A percentile compares a stretch with the other conserved stretches of the same genome.
Conservation (phyloP, 192 early-diverging fungal genomes). For the Mortierella antarctica region DNA sequence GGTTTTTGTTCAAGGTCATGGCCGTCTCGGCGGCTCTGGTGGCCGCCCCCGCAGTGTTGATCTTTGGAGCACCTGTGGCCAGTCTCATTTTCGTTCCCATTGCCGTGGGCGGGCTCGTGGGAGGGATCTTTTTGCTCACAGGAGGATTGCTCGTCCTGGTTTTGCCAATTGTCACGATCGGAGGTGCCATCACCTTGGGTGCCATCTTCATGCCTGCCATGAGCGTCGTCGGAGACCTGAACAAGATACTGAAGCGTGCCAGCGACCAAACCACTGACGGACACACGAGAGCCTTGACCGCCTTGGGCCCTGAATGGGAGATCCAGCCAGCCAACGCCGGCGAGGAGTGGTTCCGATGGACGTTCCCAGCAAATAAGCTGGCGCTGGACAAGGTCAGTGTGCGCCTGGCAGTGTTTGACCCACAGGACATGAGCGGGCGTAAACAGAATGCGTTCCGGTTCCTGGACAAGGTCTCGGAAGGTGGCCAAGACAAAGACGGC, state of each 20-base stretch:
- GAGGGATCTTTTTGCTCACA: slow-evolving; percentile 27
- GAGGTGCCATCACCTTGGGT: slow-evolving; percentile 18
- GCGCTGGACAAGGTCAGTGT: slow-evolving; percentile 26
- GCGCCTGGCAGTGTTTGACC: slow-evolving; percentile 42
- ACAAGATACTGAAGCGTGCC: slow-evolving; percentile 28
- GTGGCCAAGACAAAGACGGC: background rate
- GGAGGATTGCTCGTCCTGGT: slow-evolving; percentile 30
- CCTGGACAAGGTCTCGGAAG: slow-evolving; percentile 1
- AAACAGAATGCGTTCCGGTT: slow-evolving; percentile 8
- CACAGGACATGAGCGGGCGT: slow-evolving; percentile 20
- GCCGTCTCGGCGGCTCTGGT: slow-evolving; percentile 18
- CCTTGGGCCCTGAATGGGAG: slow-evolving; percentile 35
- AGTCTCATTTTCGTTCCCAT: slow-evolving; percentile 23
- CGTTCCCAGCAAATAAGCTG: slow-evolving; percentile 12
- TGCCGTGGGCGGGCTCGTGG: slow-evolving; percentile 24
- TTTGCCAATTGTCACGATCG: slow-evolving; percentile 18
- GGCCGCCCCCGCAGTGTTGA: slow-evolving; percentile 24
- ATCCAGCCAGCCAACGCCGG: slow-evolving; percentile 14
- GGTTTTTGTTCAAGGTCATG: slow-evolving; percentile 25
- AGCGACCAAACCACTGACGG: background rate
- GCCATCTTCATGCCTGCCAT: slow-evolving; percentile 25
- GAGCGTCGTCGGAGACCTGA: slow-evolving; percentile 12
- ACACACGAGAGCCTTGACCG: slow-evolving; percentile 14
- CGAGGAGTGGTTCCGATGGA: slow-evolving; percentile 49
- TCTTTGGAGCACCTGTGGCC: slow-evolving; percentile 20